Evolutionary conservation across 1,139 yeast genomes (phyloP), one percentile per base, ranked within the genome.

Genomic region (Magnusiomyces ingens): DNA sequence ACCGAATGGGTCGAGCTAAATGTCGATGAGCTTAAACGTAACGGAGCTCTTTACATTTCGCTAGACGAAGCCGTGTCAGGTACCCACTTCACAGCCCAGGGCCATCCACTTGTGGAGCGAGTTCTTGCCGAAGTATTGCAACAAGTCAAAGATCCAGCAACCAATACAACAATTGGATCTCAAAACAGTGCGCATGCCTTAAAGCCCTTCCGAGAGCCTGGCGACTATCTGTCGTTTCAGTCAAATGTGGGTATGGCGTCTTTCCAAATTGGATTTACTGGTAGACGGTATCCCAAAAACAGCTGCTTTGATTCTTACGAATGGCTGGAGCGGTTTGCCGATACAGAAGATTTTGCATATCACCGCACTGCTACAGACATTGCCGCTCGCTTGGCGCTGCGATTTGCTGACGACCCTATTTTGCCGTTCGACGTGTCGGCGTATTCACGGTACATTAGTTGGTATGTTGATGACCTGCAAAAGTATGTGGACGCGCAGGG

Each of bases 41-140:
- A 84, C 58, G 87, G 88, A 0, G 82, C 80, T 61, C 77, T 88
- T 0, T 87, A 87, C 62, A 76, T 93, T 56, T 96, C 93, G 64
- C 73, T 93, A 48, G 85, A 84, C 62, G 86, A 82, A 62, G 83
- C 85, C 1, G 74, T 86, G n/a, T 71, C 82, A 1, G 94, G 94
- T 1, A 76, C 78, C 52, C 67, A 74, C 0, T 65, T 91, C 40
- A 74, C 76, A 45, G 74, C 86, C 2, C 75, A 78, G 44, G 78
- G 91, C 0, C 83, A 86, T 64, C 95, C 97, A 0, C 64, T 85
- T 37, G 71, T 91, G 50, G 77, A 77, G 44, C 63, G 71, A 15
- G 62, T 77, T 52, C 67, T 83, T 13, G 66, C 67, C 42, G 72
- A 75, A 29, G 72, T 77, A 8, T 62, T 82, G 52, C 64, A 64